Conservation (phyloP, 805 yeast genomes). For the Candida germanica region DNA sequence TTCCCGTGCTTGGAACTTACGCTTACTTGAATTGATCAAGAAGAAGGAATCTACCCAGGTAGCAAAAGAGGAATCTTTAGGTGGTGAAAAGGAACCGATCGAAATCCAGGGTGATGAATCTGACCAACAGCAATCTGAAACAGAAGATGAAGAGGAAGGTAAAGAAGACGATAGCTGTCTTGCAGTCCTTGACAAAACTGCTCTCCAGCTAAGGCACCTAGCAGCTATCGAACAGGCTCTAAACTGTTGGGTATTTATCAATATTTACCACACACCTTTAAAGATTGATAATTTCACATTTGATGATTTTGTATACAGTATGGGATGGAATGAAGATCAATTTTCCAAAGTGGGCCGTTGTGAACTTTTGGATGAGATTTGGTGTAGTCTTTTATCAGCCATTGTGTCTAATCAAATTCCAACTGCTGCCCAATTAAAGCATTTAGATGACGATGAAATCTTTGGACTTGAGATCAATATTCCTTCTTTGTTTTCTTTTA, state of each 20-base stretch:
- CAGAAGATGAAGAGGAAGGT: constrained; percentile 5
- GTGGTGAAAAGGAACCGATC: constrained; percentile 1
- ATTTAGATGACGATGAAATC: constrained; percentile 33
- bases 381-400: constrained; percentile 60
- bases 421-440: constrained; percentile 22
- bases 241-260: constrained; percentile 74
- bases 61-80: not conserved
- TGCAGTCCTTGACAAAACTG: constrained; percentile 10
- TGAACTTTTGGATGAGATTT: constrained; percentile 59
- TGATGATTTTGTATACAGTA: constrained; percentile 67
- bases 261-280: constrained; percentile 63
- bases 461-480: constrained; percentile 31
- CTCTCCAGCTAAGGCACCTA: constrained; percentile 13
- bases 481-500: constrained; percentile 28
- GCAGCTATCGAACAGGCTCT: constrained; percentile 43
- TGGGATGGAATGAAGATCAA: constrained; percentile 45
- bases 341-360: constrained; percentile 44
- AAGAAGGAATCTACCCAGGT: constrained; percentile 1
- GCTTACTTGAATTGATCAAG: constrained; percentile 11
- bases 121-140: constrained; percentile 2
- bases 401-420: constrained; percentile 44
- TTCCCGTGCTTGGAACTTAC: constrained; percentile 19
- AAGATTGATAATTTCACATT: constrained; percentile 71
- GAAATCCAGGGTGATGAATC: constrained; percentile 1
- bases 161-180: constrained; percentile 6